Evolutionary conservation across 768 basidiomycete genomes (phyloP).

Genomic region (Asterophora lycoperdoides): DNA sequence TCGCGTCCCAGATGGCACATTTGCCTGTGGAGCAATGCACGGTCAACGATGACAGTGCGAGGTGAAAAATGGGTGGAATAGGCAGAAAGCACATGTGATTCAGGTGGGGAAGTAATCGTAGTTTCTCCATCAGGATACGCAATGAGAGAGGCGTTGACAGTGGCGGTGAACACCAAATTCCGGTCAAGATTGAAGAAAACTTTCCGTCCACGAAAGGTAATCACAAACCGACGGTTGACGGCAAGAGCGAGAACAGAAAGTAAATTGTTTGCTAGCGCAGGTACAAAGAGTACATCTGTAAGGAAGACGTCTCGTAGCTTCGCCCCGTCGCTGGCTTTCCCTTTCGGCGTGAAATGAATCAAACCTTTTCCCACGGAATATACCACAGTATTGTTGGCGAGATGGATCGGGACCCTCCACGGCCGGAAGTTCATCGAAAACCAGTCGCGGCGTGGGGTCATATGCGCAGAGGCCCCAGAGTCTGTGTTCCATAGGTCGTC

Average conservation of each 20-base stretch:
- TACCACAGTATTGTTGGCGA: neutral
- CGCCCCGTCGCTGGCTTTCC: neutral
- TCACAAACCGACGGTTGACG: neutral
- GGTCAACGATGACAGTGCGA: neutral
- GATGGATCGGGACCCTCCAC: too few species aligned
- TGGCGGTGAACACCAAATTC: constrained; percentile 1
- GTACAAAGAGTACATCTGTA: too few species aligned
- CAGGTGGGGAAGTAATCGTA: neutral
- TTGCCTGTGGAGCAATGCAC: too few species aligned
- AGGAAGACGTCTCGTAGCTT: neutral
- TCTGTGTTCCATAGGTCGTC: too few species aligned
- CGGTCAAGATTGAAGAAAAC: too few species aligned
- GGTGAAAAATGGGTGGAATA: neutral
- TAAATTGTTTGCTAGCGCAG: neutral
- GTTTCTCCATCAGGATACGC: constrained; percentile 3
- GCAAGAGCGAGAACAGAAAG: constrained; percentile 1
- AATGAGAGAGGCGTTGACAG: neutral
- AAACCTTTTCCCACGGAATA: neutral
- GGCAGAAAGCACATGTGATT: neutral
- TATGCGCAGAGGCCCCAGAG: too few species aligned
- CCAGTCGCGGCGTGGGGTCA: neutral
- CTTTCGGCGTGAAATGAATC: constrained; percentile 5
- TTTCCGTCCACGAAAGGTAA: constrained; percentile 1
- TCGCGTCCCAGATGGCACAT: too few species aligned
- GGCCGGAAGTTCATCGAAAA: neutral